Evolutionary conservation across 441 rosid species (phyloP), one percentile per base, ranked within the genome.

Genomic region (Breynia disticha): DNA sequence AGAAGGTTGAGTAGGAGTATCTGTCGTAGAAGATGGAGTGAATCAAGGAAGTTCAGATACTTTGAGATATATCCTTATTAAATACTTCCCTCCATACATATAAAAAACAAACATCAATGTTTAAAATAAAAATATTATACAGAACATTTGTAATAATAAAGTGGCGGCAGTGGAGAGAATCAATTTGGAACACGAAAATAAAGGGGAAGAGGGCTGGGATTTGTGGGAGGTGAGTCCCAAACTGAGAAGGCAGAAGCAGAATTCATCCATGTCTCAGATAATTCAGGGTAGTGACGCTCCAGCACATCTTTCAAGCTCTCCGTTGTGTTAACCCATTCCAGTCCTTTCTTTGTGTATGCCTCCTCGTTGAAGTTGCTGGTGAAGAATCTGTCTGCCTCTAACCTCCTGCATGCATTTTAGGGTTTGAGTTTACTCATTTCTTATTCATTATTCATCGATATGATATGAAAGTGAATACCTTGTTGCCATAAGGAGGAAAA

Each of bases 311-410:
- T 80, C 15, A 87, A 59, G 45, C 56, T 73, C 41, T 87, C 86
- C 9, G 84, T 87, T 2, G 51, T 69, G 45, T 77, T 84, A 50
- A 87, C 84, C 93, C 90, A 82, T 56, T 79, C 65, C 8, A 87
- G 37, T 16, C 95, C 93, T 19, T 75, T 74, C 61, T 72, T 67
- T 3, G 89, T 81, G 64, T 86, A 86, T 0, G 70, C 67, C 0
- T 35, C 63, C 47, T 79, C 75, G 3, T 80, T 78, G 76, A 75
- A 83, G 56, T 79, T 59, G 39, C 76, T 79, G 0, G 91, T 83
- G 67, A 83, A 81, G 60, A 83, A 83, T 60, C 82, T 71, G 37
- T 86, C 91, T 0, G 80, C 76, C 54, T 84, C 93, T 11, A 83
- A 62, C 70, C 91, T 77, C 91, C 88, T 82, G 69, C 18, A 54